Conservation (phyloP, 257 asterid species). For the Gynochthodes officinalis region DNA sequence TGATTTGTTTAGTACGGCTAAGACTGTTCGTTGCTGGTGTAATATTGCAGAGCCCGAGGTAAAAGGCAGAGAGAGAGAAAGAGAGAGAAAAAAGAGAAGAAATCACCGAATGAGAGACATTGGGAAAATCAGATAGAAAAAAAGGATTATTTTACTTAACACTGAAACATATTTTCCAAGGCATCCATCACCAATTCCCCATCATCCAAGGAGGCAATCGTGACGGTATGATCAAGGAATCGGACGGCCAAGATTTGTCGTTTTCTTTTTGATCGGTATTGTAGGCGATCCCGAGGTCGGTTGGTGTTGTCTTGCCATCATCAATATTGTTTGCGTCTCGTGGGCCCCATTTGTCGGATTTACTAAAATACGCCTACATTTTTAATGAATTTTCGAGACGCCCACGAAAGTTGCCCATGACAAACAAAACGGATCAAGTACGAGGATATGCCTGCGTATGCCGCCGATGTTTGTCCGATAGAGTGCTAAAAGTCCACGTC, state of each 20-base stretch:
- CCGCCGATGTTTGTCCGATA: too few relatives aligned
- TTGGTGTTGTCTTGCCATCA: too few relatives aligned
- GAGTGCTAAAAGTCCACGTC: neutral
- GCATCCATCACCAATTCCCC: constrained; percentile 11
- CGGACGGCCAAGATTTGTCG: constrained; percentile 35
- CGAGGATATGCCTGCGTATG: neutral
- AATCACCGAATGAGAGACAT: neutral
- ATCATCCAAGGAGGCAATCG: neutral
- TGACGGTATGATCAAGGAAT: constrained; percentile 25
- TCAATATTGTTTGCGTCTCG: neutral
- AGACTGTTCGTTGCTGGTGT: neutral
- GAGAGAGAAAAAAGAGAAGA: neutral
- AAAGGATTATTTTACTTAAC: neutral
- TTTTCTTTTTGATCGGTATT: constrained; percentile 3
- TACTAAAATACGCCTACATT: neutral
- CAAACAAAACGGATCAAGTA: too few relatives aligned
- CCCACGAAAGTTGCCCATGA: constrained; percentile 1
- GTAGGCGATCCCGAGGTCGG: too few relatives aligned
- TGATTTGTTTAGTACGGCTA: neutral
- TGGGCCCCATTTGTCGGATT: neutral
- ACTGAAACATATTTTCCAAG: neutral
- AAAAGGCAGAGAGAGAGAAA: too few relatives aligned
- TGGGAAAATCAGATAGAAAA: neutral
- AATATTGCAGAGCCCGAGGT: constrained; percentile 10
- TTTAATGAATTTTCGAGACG: neutral